A percentile compares a stretch with the other conserved stretches of the same genome.
Conservation (phyloP, 129 eudicot species). For the Artemisia tridentata region DNA sequence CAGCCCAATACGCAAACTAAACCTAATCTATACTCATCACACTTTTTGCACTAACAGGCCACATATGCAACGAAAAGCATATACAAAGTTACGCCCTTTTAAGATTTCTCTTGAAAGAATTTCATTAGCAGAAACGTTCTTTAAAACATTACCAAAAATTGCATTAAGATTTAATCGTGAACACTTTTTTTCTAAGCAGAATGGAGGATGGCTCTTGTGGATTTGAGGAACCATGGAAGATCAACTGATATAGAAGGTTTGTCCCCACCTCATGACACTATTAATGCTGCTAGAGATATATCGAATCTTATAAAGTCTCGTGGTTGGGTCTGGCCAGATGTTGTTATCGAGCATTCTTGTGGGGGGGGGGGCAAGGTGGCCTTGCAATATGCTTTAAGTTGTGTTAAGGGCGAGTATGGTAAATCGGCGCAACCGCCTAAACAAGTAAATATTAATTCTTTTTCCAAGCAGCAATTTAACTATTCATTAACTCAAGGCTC, state of each 20-base stretch:
- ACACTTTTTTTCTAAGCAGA: conserved; percentile 27
- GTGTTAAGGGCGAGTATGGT: conserved; percentile 70
- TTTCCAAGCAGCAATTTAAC: neutral
- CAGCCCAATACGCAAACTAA: no score
- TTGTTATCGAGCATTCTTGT: conserved; percentile 75
- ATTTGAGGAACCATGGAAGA: conserved; percentile 78
- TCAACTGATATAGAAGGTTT: conserved; percentile 55
- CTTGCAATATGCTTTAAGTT: conserved; percentile 66
- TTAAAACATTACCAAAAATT: neutral
- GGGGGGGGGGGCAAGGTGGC: conserved; percentile 90
- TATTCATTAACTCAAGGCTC: neutral
- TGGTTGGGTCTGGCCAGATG: conserved; percentile 83
- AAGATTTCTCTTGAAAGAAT: no score
- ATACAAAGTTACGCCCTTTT: no score
- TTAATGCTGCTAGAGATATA: conserved; percentile 68
- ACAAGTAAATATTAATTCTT: conserved; percentile 43
- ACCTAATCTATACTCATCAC: no score
- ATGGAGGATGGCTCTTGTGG: conserved; percentile 79
- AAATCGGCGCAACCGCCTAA: conserved; percentile 52
- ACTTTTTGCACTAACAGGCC: no score
- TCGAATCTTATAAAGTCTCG: conserved; percentile 54
- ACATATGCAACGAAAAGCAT: no score
- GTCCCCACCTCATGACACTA: conserved; percentile 58
- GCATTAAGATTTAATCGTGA: neutral
- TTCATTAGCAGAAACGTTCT: no score